Conservation (phyloP, 179 eudicot genomes). For the Patellifolia procumbens region DNA sequence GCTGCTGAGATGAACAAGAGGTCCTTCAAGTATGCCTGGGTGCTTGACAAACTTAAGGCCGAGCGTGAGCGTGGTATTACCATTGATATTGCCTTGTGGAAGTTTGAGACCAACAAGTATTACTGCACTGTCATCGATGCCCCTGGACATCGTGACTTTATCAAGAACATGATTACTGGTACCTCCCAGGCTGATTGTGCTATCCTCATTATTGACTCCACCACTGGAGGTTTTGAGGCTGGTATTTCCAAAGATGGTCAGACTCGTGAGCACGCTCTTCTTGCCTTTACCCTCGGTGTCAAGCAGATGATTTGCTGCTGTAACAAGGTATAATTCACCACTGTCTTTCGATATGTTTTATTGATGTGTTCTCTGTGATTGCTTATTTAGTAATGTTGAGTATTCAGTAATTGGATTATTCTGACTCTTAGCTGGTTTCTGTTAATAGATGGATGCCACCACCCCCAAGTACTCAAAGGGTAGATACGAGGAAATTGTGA, state of each 20-base stretch:
- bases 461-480: conserved; percentile 28
- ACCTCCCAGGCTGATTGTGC: conserved; percentile 51
- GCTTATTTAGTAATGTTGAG: neutral
- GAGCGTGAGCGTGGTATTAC: conserved; percentile 69
- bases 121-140: conserved; percentile 53
- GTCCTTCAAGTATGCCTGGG: conserved; percentile 14
- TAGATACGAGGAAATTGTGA: conserved; percentile 26
- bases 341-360: neutral
- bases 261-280: conserved; percentile 25
- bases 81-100: conserved; percentile 40
- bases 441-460: conserved; percentile 22
- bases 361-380: neutral
- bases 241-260: conserved; percentile 71
- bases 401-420: neutral
- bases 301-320: conserved; percentile 29
- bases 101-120: conserved; percentile 16
- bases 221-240: conserved; percentile 65
- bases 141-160: conserved; percentile 56
- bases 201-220: conserved; percentile 53
- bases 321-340: conserved; percentile 19
- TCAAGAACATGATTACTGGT: conserved; percentile 45
- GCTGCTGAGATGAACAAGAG: conserved; percentile 42
- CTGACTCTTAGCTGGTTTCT: neutral
- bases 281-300: conserved; percentile 28
- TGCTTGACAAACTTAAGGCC: conserved; percentile 58